Evolutionary conservation across 179 eudicot genomes (phyloP).

Genomic region (Amaranthus tricolor): DNA sequence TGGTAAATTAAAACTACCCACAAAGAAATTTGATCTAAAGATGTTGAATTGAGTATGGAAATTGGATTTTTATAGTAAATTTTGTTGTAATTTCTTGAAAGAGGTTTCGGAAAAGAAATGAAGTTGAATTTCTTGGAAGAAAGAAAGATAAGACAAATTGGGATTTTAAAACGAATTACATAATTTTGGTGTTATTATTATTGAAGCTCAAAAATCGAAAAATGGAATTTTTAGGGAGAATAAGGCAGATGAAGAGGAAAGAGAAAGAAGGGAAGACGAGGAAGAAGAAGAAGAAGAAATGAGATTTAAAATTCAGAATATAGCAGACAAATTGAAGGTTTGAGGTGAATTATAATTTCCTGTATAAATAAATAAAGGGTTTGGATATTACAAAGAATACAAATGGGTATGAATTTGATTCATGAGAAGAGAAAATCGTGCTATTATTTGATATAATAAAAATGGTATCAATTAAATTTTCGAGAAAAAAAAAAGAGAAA

Average conservation of each 20-base stretch:
- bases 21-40: too few relatives aligned
- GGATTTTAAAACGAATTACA: slow-evolving; percentile 9
- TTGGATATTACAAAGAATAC: too few relatives aligned
- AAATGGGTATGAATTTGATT: too few relatives aligned
- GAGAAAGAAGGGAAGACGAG: neutral
- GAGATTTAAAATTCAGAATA: neutral
- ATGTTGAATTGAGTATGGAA: neutral
- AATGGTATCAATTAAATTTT: too few relatives aligned
- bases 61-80: neutral
- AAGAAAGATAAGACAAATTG: slow-evolving; percentile 16
- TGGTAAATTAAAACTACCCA: too few relatives aligned
- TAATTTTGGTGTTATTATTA: neutral
- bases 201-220: slow-evolving; percentile 17
- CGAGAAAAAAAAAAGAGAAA: too few relatives aligned
- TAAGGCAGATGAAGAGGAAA: neutral
- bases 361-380: too few relatives aligned
- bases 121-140: too few relatives aligned
- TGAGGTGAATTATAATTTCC: slow-evolving; percentile 2
- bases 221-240: neutral
- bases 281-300: neutral
- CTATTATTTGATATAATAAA: too few relatives aligned
- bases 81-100: neutral
- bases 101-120: too few relatives aligned
- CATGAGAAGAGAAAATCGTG: too few relatives aligned
- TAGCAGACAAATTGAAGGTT: neutral